Percentiles rank a stretch among this genome's conserved stretches.
phyloP scores from a whole-genome alignment of 2,329 filamentous ascomycete species.

The Massarina eburnea region DNA sequence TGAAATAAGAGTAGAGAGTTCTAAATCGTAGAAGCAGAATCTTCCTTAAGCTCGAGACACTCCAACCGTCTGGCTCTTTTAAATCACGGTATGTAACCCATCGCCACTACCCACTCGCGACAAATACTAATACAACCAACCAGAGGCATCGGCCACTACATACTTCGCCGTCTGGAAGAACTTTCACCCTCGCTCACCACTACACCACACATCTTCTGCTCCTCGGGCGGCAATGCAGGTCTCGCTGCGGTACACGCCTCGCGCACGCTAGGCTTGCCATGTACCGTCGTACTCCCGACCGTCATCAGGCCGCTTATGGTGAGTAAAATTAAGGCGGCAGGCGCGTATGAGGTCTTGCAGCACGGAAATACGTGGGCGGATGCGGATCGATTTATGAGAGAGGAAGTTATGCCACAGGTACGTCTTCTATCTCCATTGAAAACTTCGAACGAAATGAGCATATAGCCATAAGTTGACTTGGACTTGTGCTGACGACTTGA shows the following conservation, averaged over 20 bases:
- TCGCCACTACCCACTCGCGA: neutral
- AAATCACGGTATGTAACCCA: slow-evolving; percentile 59
- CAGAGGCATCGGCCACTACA: slow-evolving; percentile 69
- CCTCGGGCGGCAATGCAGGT: slow-evolving; percentile 81
- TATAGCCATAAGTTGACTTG: neutral
- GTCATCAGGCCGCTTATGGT: slow-evolving; percentile 70
- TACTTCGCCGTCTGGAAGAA: slow-evolving; percentile 54
- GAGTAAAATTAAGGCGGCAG: slow-evolving; percentile 67
- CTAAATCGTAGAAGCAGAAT: slow-evolving; percentile 63
- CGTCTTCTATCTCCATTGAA: neutral
- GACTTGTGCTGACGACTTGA: neutral
- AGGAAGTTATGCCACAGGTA: slow-evolving; percentile 54
- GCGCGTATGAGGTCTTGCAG: slow-evolving; percentile 67
- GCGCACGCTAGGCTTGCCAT: slow-evolving; percentile 61
- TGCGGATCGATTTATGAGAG: slow-evolving; percentile 67
- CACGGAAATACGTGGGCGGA: slow-evolving; percentile 68
- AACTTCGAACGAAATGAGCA: too few relatives aligned
- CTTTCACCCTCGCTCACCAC: slow-evolving; percentile 30
- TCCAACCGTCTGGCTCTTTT: slow-evolving; percentile 84
- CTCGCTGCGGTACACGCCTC: slow-evolving; percentile 78
- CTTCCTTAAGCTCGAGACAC: slow-evolving; percentile 81
- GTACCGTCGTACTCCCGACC: slow-evolving; percentile 74
- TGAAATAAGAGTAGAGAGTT: slow-evolving; percentile 24
- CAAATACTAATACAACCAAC: slow-evolving; percentile 10
- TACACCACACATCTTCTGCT: slow-evolving; percentile 71